phyloP scores from a whole-genome alignment of 1,284 basidiomycete species.

The Trichosporon ovoides region DNA sequence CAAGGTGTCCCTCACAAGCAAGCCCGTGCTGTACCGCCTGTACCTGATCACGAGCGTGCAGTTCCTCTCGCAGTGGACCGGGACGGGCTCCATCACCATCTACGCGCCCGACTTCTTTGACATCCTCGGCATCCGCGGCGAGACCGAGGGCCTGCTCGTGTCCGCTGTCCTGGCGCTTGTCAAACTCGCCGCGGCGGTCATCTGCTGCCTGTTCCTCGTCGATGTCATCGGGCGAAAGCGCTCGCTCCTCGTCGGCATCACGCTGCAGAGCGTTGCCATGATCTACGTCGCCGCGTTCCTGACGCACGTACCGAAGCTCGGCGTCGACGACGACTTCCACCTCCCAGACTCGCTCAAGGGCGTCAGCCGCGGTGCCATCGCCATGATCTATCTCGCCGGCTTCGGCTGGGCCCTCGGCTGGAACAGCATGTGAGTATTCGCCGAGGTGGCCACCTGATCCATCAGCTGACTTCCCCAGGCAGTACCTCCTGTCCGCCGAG shows the following conservation, averaged over 20 bases:
- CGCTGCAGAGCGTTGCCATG: slow-evolving; percentile 3
- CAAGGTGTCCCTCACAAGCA: slow-evolving; percentile 7
- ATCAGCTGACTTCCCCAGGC: background rate
- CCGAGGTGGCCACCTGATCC: no score
- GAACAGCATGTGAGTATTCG: slow-evolving; percentile 1
- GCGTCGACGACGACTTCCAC: background rate
- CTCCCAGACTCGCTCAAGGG: background rate
- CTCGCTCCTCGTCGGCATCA: slow-evolving; percentile 26
- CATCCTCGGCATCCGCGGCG: slow-evolving; percentile 23
- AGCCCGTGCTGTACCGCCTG: slow-evolving; percentile 13
- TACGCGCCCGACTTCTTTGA: slow-evolving; percentile 28
- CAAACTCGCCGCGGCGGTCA: slow-evolving; percentile 30
- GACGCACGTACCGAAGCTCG: background rate
- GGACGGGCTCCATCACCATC: slow-evolving; percentile 17
- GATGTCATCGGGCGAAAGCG: slow-evolving; percentile 38
- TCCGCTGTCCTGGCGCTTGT: slow-evolving; percentile 39
- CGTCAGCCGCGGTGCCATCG: background rate
- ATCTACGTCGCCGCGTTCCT: background rate
- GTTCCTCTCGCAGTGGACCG: slow-evolving; percentile 21
- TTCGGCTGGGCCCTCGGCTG: slow-evolving; percentile 7
- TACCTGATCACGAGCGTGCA: slow-evolving; percentile 8
- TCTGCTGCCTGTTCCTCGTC: slow-evolving; percentile 35
- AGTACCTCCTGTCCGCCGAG: slow-evolving; percentile 16
- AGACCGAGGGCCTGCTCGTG: slow-evolving; percentile 27
- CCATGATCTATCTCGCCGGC: slow-evolving; percentile 5